Base-by-base conservation (phyloP, 768 basidiomycete genomes). In the Dentipellis fragilis region DNA sequence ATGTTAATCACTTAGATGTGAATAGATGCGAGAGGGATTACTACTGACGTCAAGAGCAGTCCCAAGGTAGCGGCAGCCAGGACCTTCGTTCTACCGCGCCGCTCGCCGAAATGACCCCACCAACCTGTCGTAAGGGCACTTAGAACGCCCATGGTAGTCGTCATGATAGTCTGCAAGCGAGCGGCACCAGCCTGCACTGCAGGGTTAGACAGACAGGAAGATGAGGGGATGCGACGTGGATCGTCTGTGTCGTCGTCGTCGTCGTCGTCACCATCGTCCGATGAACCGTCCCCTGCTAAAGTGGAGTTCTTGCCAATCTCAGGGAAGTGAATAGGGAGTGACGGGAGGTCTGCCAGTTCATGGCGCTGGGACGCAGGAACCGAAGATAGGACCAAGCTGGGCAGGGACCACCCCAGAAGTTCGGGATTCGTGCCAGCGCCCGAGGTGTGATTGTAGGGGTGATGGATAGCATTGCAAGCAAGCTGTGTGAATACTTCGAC, bases 91-190 rank as follows among this genome's bases (percentile, higher is more conserved):
- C 93, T 78, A 10, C 93, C 93, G 59, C 83, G 71, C 9, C 75
- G 69, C 66, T 94, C 92, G 10, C 88, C 85, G 42, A 84, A 79
- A 50, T 82, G 78, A 52, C 89, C 89, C 93, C 93, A 96, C 72
- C 85, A 88, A 0, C 87, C 89, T 0, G 90, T 90, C 4, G 87
- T 89, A 49, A 90, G 71, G 1, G 89, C 89, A 52, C 88, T 87
- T 40, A 96, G 74, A 7, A 80, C 65, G 52, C 89, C 91, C 83
- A 88, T 87, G 9, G 77, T 77, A 10, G 87, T 83, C 2, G 84
- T 84, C 68, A 94, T 81, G 51, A 81, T 78, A 7, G 84, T 84
- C 69, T 89, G 88, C n/a, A 89, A 77, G 55, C 74, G 76, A 21
- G 85, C 87, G 1, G 87, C 86, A 40, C 80, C 75, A 6, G 84